Conservation (phyloP, 768 basidiomycete genomes). For the Hericium alpestre region DNA sequence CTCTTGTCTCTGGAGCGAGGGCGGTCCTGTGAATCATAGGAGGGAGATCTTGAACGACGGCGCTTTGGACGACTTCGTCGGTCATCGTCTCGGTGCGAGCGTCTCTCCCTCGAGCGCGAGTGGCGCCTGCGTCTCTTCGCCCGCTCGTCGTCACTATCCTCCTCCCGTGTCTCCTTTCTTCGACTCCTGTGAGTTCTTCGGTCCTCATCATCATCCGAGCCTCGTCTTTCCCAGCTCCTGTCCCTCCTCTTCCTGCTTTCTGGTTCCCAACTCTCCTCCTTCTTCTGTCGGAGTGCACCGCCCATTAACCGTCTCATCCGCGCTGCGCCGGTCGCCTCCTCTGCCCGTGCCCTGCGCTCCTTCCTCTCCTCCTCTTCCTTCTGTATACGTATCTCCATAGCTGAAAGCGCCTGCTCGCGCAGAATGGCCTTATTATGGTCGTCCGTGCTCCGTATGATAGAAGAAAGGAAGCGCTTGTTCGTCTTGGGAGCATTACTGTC, state of each 20-base stretch:
- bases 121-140: slow-evolving; percentile 18
- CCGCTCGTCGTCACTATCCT: slow-evolving; percentile 27
- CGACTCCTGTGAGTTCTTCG: slow-evolving; percentile 8
- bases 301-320: slow-evolving; percentile 32
- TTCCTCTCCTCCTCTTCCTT: slow-evolving; percentile 53
- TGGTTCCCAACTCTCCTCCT: slow-evolving; percentile 25
- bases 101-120: slow-evolving; percentile 20
- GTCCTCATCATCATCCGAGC: slow-evolving; percentile 24
- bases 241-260: slow-evolving; percentile 41
- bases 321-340: slow-evolving; percentile 68
- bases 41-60: slow-evolving; percentile 13
- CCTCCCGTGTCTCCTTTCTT: slow-evolving; percentile 27
- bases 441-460: slow-evolving; percentile 88
- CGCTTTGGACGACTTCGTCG: not conserved
- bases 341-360: slow-evolving; percentile 55
- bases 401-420: slow-evolving; percentile 59
- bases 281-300: slow-evolving; percentile 16
- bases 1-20: not conserved
- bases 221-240: slow-evolving; percentile 40
- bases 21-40: slow-evolving; percentile 8
- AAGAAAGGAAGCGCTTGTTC: slow-evolving; percentile 73
- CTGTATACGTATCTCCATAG: slow-evolving; percentile 61
- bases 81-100: not conserved
- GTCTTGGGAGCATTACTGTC: slow-evolving; percentile 69
- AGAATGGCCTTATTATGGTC: slow-evolving; percentile 88